Evolutionary conservation across 2,329 filamentous ascomycete species (phyloP).

Genomic region (Fusarium sp.): DNA sequence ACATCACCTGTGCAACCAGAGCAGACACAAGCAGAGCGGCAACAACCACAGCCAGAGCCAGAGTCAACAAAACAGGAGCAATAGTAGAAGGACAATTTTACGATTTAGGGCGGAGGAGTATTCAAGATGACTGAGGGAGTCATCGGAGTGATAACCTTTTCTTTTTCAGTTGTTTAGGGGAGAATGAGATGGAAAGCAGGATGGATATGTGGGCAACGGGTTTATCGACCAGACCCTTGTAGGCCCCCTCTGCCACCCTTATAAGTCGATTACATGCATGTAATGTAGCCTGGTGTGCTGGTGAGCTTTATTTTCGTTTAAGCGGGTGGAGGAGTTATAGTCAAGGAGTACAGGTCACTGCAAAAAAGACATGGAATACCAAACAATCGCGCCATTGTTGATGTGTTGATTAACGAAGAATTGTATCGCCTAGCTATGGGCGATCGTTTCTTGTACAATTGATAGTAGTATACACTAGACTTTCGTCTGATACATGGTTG

Average conservation of each 20-base stretch:
- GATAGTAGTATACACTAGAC: slow-evolving; percentile 11
- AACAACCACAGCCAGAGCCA: slow-evolving; percentile 26
- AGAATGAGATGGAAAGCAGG: slow-evolving; percentile 30
- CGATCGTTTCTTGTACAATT: background rate
- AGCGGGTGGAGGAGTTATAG: slow-evolving; percentile 43
- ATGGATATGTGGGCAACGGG: slow-evolving; percentile 33
- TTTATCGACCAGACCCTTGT: slow-evolving; percentile 20
- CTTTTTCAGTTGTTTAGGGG: slow-evolving; percentile 22
- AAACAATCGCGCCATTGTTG: slow-evolving; percentile 6
- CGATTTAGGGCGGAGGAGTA: slow-evolving; percentile 14
- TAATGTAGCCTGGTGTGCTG: slow-evolving; percentile 44
- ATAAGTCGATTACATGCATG: slow-evolving; percentile 46
- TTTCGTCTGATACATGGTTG: background rate
- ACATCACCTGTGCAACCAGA: slow-evolving; percentile 6
- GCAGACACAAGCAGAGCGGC: slow-evolving; percentile 13
- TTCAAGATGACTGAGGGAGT: slow-evolving; percentile 1
- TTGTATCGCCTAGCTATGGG: slow-evolving; percentile 1
- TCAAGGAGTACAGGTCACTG: slow-evolving; percentile 44
- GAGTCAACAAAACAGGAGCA: slow-evolving; percentile 27
- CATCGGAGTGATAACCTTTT: slow-evolving; percentile 26
- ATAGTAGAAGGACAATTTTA: slow-evolving; percentile 12
- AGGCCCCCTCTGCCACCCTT: slow-evolving; percentile 27
- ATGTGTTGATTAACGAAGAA: slow-evolving; percentile 5
- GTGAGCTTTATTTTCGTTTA: slow-evolving; percentile 35
- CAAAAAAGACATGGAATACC: slow-evolving; percentile 32